Evolutionary conservation across 805 yeast species (phyloP), one percentile per base, ranked within the genome.

Genomic region (Cyberlindnera subsufficiens): DNA sequence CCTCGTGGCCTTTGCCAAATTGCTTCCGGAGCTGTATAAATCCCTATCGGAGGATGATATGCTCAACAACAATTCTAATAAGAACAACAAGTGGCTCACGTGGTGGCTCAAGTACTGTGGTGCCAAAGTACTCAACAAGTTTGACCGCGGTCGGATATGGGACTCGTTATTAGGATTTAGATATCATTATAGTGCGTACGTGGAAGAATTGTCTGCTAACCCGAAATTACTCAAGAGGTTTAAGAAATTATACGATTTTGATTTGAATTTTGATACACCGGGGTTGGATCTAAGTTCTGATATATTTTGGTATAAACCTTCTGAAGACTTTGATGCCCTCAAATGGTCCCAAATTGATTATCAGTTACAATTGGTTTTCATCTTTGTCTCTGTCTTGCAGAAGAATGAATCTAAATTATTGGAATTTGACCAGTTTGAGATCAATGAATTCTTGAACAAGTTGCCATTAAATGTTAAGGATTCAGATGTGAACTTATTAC

Each of bases 81-180:
- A 77, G 46, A 88, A 84, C 49, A 93, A 86, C 52, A 89, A 82
- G 57, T 90, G 97, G 97, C 68, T 89, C 20, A 73, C 87, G 32
- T 90, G 96, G 96, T 90, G 97, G 97, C 69, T 90, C 49, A 87
- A 88, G 58, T 90, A 86, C 73, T 77, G 86, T 56, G 96, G 96
- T 17, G 77, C 93, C 13, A 86, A 86, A 62, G 88, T 83, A 6
- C 79, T 95, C 76, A 82, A 89, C 35, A 74, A 84, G 47, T 72
- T 71, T 45, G 96, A 88, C 61, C 66, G 96, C 40, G 96, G 93
- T 11, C 71, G 96, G 47, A 71, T 88, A 6, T 90, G 98, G 98
- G 98, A 90, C 65, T 65, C 80, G 49, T 63, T 89, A 36, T 62
- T 90, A 20, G 96, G 96, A 1, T 87, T 90, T 80, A 72, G 90